These are phyloP conservation scores for Saururus chinensis DNA, from an alignment of 164 flowering plant species.

Conservation along the genomic window DNA sequence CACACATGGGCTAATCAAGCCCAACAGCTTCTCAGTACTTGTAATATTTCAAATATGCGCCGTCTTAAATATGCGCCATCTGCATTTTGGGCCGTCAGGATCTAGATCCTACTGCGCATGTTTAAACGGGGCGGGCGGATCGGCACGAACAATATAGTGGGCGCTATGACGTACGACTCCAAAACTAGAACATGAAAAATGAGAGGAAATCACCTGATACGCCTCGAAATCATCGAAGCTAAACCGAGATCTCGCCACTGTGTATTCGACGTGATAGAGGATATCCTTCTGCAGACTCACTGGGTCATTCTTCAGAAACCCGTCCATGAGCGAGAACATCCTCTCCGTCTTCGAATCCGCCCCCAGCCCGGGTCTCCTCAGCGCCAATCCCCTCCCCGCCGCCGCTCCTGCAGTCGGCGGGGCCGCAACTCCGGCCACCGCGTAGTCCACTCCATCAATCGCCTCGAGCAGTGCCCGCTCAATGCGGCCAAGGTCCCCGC, in stretches of 20 bases:
- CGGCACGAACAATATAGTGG: no score
- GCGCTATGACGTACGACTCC: no score
- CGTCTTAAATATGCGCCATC: no score
- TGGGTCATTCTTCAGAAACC: constrained; percentile 38
- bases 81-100: no score
- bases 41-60: no score
- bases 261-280: constrained; percentile 47
- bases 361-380: constrained; percentile 26
- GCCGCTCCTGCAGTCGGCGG: constrained; percentile 1
- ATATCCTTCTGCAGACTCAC: constrained; percentile 44
- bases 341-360: constrained; percentile 29
- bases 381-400: constrained; percentile 23
- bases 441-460: constrained; percentile 11
- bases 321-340: constrained; percentile 49
- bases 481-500: constrained; percentile 26
- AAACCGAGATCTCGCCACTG: constrained; percentile 45
- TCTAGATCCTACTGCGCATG: no score
- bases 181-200: no score
- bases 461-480: constrained; percentile 39
- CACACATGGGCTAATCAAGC: no score
- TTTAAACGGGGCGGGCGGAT: no score
- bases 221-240: constrained; percentile 64
- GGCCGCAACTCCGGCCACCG: neutral
- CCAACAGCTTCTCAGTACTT: no score
- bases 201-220: constrained; percentile 28